Evolutionary conservation across 2,329 filamentous ascomycete genomes (phyloP).

Genomic region (Penicillium italicum): DNA sequence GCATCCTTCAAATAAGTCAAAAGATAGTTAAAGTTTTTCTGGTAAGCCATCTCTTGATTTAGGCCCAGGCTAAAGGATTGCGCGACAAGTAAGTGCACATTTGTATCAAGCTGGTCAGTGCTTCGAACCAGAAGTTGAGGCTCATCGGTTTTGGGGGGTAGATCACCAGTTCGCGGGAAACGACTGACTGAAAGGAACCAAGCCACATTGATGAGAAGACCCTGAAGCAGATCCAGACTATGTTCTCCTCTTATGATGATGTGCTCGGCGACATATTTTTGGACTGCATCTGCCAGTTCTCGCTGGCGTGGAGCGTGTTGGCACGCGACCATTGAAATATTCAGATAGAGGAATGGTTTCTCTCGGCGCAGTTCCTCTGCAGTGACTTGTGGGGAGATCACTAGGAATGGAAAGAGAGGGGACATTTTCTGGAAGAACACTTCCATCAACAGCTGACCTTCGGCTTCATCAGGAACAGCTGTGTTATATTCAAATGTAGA

Average conservation of each 20-base stretch:
- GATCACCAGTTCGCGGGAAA: neutral
- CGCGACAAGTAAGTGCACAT: constrained; percentile 49
- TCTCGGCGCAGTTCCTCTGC: constrained; percentile 17
- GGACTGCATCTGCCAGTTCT: constrained; percentile 11
- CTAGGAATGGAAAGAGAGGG: constrained; percentile 27
- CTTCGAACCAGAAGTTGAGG: constrained; percentile 6
- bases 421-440: constrained; percentile 19
- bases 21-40: constrained; percentile 10
- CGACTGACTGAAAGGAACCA: constrained; percentile 39
- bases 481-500: constrained; percentile 1
- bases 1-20: constrained; percentile 11
- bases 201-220: constrained; percentile 45
- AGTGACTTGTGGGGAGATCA: constrained; percentile 15
- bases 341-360: constrained; percentile 24
- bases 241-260: constrained; percentile 43
- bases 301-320: constrained; percentile 13
- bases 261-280: constrained; percentile 41
- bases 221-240: constrained; percentile 47
- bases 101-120: constrained; percentile 49
- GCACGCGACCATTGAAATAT: constrained; percentile 21
- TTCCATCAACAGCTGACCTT: constrained; percentile 10
- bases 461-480: constrained; percentile 3
- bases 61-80: constrained; percentile 50
- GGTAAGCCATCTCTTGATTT: constrained; percentile 18
- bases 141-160: neutral